phyloP scores from a whole-genome alignment of 352 stramenopile genomes.

The Phytophthora quininea region DNA sequence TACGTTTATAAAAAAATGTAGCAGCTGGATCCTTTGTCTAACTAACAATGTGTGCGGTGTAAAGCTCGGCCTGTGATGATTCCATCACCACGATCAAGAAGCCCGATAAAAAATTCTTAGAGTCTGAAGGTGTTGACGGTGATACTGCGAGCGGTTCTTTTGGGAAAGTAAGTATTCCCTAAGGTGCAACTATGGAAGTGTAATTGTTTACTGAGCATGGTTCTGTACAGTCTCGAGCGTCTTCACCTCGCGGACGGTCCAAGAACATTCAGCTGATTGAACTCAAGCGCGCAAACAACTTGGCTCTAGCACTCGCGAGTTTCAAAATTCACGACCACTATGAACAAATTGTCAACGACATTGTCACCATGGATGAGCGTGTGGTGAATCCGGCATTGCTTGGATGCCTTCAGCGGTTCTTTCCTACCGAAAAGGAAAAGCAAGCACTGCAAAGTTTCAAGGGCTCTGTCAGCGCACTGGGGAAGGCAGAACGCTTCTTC shows the following conservation, averaged over 20 bases:
- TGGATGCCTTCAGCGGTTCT: constrained; percentile 76
- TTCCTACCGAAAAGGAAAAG: constrained; percentile 73
- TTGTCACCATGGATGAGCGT: constrained; percentile 66
- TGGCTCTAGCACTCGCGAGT: constrained; percentile 70
- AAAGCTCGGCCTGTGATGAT: constrained; percentile 46
- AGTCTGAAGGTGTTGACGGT: constrained; percentile 24
- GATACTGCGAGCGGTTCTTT: constrained; percentile 43
- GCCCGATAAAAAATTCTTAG: constrained; percentile 32
- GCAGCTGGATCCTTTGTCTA: background rate
- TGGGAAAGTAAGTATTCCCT: constrained; percentile 52
- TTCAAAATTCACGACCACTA: constrained; percentile 83
- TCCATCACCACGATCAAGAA: constrained; percentile 56
- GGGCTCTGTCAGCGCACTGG: constrained; percentile 51
- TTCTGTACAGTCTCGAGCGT: constrained; percentile 51
- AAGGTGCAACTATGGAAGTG: background rate
- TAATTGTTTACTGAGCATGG: background rate
- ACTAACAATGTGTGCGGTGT: too few species aligned
- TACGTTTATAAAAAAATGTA: constrained; percentile 21
- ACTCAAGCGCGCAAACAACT: constrained; percentile 81
- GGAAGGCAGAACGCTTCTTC: constrained; percentile 80
- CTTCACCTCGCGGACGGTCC: constrained; percentile 71
- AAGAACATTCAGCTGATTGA: constrained; percentile 83
- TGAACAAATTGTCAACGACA: constrained; percentile 63
- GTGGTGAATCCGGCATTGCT: constrained; percentile 64
- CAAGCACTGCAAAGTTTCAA: constrained; percentile 46